These are phyloP conservation scores for Madurella mycetomatis DNA, from an alignment of 2,329 filamentous ascomycete genomes.

Conservation along the genomic window DNA sequence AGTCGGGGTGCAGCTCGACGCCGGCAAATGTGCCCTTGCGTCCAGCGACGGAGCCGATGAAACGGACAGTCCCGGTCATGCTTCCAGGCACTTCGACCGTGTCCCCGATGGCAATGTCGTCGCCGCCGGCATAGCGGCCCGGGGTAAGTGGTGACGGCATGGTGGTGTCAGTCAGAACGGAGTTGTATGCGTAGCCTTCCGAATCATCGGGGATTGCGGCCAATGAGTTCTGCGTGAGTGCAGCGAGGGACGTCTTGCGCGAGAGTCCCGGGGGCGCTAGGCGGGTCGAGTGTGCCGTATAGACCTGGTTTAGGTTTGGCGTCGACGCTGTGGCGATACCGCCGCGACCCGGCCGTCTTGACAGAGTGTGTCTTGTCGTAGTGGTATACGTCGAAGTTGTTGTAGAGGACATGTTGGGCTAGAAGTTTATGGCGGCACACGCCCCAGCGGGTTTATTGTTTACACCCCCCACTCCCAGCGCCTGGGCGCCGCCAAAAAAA, in stretches of 20 bases:
- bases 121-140: slow-evolving; percentile 41
- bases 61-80: slow-evolving; percentile 87
- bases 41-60: slow-evolving; percentile 78
- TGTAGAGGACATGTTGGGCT: slow-evolving; percentile 31
- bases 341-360: slow-evolving; percentile 41
- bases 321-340: slow-evolving; percentile 50
- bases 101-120: slow-evolving; percentile 70
- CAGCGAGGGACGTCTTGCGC: slow-evolving; percentile 68
- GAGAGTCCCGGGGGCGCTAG: slow-evolving; percentile 48
- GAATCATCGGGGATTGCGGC: slow-evolving; percentile 64
- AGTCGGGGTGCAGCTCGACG: slow-evolving; percentile 80
- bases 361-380: slow-evolving; percentile 33
- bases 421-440: slow-evolving; percentile 16
- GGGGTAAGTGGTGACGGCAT: slow-evolving; percentile 55
- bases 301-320: slow-evolving; percentile 54
- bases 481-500: slow-evolving; percentile 8
- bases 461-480: slow-evolving; percentile 20
- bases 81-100: slow-evolving; percentile 86
- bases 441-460: slow-evolving; percentile 23
- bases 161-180: slow-evolving; percentile 42
- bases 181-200: slow-evolving; percentile 58
- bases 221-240: slow-evolving; percentile 60
- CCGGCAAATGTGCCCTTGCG: slow-evolving; percentile 91
- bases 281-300: slow-evolving; percentile 39
- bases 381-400: slow-evolving; percentile 34